A percentile compares a stretch with the other conserved stretches of the same genome.
Evolutionary conservation across 345 rosid genomes (phyloP).

Genomic region (Eucalyptus pauciflora): DNA sequence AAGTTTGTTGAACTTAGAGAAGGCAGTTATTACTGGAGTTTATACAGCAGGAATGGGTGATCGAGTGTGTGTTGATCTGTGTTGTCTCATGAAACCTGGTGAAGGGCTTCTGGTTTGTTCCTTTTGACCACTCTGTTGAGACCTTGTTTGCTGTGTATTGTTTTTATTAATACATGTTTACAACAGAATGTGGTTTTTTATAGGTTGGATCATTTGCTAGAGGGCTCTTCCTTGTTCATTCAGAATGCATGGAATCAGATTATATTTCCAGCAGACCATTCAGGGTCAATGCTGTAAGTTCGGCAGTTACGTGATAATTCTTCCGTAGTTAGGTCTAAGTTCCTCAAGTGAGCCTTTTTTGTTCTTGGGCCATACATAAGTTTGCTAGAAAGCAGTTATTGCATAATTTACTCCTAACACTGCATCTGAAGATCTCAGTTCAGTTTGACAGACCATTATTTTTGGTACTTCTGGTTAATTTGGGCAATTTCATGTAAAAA

Average conservation of each 20-base stretch:
- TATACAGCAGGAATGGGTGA: constrained; percentile 77
- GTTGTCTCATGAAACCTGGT: constrained; percentile 87
- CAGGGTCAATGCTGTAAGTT: constrained; percentile 80
- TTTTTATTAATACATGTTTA: neutral
- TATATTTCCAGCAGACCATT: constrained; percentile 91
- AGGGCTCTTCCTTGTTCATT: constrained; percentile 86
- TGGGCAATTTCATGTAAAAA: neutral
- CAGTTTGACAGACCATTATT: neutral
- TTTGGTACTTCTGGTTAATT: neutral
- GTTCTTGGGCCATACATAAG: neutral
- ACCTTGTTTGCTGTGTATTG: neutral
- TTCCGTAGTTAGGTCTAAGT: neutral
- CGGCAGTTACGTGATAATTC: neutral
- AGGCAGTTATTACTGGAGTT: constrained; percentile 51
- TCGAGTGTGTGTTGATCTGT: constrained; percentile 88
- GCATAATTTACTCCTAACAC: neutral
- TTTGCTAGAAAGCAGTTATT: neutral
- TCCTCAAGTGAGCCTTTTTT: neutral
- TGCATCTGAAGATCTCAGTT: neutral
- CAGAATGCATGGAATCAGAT: constrained; percentile 79
- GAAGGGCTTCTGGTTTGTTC: constrained; percentile 82
- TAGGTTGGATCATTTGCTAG: constrained; percentile 93
- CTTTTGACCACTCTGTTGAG: neutral
- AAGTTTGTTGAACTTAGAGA: constrained; percentile 38
- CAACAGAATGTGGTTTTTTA: neutral